Percentiles rank a stretch among this genome's conserved stretches.
Conservation (phyloP, 495 filamentous ascomycete genomes). For the Penicillium coprophilum region DNA sequence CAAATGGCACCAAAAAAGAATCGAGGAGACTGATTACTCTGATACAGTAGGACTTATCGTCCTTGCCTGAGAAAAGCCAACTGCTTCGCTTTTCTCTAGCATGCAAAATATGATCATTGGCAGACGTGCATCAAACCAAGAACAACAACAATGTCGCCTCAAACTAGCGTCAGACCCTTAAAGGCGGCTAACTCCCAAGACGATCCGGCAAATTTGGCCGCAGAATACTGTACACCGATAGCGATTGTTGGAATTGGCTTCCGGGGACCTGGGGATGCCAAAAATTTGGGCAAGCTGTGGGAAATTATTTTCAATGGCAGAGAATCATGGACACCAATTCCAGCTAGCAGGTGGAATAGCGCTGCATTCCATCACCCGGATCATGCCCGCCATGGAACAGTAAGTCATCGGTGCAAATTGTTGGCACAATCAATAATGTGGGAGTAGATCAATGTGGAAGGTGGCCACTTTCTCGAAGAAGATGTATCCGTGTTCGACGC, state of each 20-base stretch:
- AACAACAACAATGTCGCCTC: background rate
- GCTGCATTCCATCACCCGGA: conserved; percentile 58
- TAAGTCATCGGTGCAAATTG: background rate
- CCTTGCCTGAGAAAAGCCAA: background rate
- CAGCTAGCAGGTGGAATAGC: conserved; percentile 50
- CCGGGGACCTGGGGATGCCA: conserved; percentile 55
- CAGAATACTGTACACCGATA: conserved; percentile 47
- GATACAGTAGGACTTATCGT: background rate
- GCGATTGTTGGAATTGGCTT: conserved; percentile 64
- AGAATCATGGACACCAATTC: conserved; percentile 52
- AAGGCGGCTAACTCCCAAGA: background rate
- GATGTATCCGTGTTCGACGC: conserved; percentile 59
- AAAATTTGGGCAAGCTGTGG: conserved; percentile 55
- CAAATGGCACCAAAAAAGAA: background rate
- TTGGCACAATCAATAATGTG: background rate
- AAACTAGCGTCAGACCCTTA: background rate
- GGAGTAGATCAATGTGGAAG: conserved; percentile 28
- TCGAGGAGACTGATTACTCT: background rate
- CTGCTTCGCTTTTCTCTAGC: background rate
- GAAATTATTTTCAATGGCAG: conserved; percentile 50
- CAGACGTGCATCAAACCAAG: background rate
- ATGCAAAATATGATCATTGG: background rate
- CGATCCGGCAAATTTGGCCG: conserved; percentile 11
- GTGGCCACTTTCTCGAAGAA: conserved; percentile 50
- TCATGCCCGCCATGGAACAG: conserved; percentile 27